These are phyloP conservation scores for Chlorella sp. DNA, from an alignment of 139 green algal genomes.

Conservation along the genomic window DNA sequence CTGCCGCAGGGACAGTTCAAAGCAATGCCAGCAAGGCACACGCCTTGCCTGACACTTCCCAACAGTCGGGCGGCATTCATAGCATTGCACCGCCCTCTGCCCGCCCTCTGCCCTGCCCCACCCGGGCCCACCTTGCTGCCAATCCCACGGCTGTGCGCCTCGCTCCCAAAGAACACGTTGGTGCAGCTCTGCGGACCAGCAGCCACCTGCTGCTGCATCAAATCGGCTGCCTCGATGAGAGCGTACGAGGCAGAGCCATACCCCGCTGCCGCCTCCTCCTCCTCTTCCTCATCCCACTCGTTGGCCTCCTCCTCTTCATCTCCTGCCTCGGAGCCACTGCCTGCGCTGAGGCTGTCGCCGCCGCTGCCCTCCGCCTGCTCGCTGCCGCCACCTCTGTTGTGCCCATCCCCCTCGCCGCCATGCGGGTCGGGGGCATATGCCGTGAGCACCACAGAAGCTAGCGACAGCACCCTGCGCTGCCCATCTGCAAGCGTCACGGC, in stretches of 20 bases:
- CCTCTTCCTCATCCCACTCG: not conserved
- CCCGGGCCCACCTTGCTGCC: slow-evolving; percentile 24
- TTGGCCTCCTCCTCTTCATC: not conserved
- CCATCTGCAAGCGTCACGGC: not conserved
- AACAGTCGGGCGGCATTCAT: not conserved
- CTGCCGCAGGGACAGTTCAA: too few species aligned
- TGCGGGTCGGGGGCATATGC: not conserved
- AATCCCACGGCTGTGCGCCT: slow-evolving; percentile 32
- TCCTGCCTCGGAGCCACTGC: not conserved
- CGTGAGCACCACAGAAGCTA: slow-evolving; percentile 1
- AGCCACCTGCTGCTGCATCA: not conserved
- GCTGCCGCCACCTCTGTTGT: not conserved
- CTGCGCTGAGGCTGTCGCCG: not conserved
- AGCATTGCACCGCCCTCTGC: not conserved
- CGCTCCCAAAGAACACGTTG: slow-evolving; percentile 4
- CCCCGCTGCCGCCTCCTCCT: not conserved
- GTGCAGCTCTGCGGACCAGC: slow-evolving; percentile 27
- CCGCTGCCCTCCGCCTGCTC: not conserved
- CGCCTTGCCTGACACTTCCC: not conserved
- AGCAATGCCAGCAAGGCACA: not conserved
- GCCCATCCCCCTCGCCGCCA: not conserved
- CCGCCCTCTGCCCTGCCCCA: too few species aligned
- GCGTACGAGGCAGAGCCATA: not conserved
- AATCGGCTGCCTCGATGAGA: not conserved
- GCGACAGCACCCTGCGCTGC: not conserved